Evolutionary conservation across 2,329 filamentous ascomycete species (phyloP).

Genomic region (Curvularia sp.): DNA sequence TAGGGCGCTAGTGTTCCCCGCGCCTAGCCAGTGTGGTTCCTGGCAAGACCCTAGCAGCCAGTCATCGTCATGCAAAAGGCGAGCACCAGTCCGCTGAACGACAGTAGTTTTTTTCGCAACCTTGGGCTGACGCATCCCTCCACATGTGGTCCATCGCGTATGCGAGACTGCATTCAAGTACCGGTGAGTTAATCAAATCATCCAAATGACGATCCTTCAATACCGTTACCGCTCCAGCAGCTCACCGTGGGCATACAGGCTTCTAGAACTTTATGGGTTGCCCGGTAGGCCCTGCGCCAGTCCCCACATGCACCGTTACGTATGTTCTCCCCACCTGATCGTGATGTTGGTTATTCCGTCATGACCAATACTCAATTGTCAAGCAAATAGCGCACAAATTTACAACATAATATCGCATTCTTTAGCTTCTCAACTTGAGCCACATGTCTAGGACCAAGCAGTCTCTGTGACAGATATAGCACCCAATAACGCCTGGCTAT

Average conservation of each 20-base stretch:
- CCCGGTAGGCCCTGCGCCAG: slow-evolving; percentile 24
- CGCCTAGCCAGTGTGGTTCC: slow-evolving; percentile 31
- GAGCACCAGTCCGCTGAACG: slow-evolving; percentile 3
- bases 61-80: slow-evolving; percentile 20
- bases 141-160: background rate
- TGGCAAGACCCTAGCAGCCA: slow-evolving; percentile 28
- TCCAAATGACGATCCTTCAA: too few species aligned
- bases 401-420: slow-evolving; percentile 12
- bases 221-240: background rate
- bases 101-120: slow-evolving; percentile 1
- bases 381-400: background rate
- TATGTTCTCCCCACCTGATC: slow-evolving; percentile 18
- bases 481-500: slow-evolving; percentile 40
- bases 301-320: slow-evolving; percentile 19
- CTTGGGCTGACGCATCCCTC: background rate
- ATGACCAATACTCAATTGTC: slow-evolving; percentile 4
- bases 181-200: too few species aligned
- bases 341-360: slow-evolving; percentile 7
- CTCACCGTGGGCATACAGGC: background rate
- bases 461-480: slow-evolving; percentile 6
- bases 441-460: slow-evolving; percentile 13
- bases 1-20: slow-evolving; percentile 35
- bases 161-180: background rate
- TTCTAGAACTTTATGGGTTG: slow-evolving; percentile 25
- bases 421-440: slow-evolving; percentile 12